Percentiles rank a stretch among this genome's conserved stretches.
Evolutionary conservation across 2,329 filamentous ascomycete genomes (phyloP).

Genomic region (Botrytis pseudocinerea): DNA sequence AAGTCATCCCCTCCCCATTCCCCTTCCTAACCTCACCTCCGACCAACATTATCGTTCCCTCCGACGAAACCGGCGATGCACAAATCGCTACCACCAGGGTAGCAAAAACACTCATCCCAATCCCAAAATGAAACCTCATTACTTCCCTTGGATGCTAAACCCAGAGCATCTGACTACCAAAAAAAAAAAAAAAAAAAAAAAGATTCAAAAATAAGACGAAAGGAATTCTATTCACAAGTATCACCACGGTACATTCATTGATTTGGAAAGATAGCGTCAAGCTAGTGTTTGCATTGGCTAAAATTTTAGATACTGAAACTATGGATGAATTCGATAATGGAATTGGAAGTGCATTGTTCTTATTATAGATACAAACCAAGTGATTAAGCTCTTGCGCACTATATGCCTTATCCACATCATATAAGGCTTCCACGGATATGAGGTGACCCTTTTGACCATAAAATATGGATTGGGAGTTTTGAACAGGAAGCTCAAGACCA

Average conservation of each 20-base stretch:
- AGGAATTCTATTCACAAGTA: not conserved
- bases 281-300: slow-evolving; percentile 7
- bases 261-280: not conserved
- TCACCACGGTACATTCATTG: slow-evolving; percentile 3
- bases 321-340: not conserved
- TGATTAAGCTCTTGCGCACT: not conserved
- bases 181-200: not conserved
- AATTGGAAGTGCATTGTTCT: not conserved
- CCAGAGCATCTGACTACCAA: slow-evolving; percentile 30
- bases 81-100: not conserved
- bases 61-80: not conserved
- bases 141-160: slow-evolving; percentile 30
- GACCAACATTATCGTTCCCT: not conserved
- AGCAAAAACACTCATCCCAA: not conserved
- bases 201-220: not conserved
- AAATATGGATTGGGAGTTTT: not conserved
- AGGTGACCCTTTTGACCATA: not conserved
- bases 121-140: slow-evolving; percentile 12
- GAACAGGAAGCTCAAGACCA: not conserved
- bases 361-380: slow-evolving; percentile 4
- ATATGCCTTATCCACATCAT: not conserved
- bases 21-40: not conserved
- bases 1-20: not conserved
- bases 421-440: not conserved
- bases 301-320: not conserved